These are phyloP conservation scores for Rhodotorula sp. DNA, from an alignment of 1,284 basidiomycete genomes.

Conservation along the genomic window DNA sequence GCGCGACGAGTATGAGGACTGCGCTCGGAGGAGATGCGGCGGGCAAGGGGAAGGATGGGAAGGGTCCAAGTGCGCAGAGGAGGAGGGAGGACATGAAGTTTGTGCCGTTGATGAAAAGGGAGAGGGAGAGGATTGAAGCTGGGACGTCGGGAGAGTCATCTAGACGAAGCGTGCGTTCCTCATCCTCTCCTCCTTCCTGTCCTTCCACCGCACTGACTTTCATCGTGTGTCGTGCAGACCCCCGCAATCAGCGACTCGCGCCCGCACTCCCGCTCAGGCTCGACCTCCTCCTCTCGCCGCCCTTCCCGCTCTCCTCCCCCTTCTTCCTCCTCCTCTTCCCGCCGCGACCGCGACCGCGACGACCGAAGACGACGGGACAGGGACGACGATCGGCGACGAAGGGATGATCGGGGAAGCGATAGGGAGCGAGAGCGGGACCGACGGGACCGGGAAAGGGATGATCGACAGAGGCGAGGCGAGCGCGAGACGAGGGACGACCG, in stretches of 20 bases:
- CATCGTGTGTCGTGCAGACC: not conserved
- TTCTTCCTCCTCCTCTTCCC: constrained; percentile 24
- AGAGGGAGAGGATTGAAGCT: constrained; percentile 8
- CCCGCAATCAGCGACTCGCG: not conserved
- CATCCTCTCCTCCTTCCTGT: not conserved
- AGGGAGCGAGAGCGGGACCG: not conserved
- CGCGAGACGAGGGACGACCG: no score
- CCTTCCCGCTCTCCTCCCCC: constrained; percentile 23
- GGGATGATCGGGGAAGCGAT: constrained; percentile 2
- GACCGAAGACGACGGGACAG: constrained; percentile 3
- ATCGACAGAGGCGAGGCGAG: no score
- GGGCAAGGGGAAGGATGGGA: constrained; percentile 54
- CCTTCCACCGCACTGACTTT: not conserved
- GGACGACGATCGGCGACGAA: not conserved
- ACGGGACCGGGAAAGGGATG: not conserved
- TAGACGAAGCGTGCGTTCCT: constrained; percentile 16
- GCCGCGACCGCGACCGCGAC: constrained; percentile 7
- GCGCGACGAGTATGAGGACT: constrained; percentile 71
- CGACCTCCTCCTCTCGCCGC: constrained; percentile 25
- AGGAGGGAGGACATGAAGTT: constrained; percentile 48
- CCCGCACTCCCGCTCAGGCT: constrained; percentile 10
- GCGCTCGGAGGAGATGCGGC: constrained; percentile 60
- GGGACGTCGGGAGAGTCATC: constrained; percentile 4
- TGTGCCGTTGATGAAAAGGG: constrained; percentile 25
- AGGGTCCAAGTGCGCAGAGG: constrained; percentile 51